Conservation (phyloP, 257 asterid genomes). For the Cinchona pubescens region DNA sequence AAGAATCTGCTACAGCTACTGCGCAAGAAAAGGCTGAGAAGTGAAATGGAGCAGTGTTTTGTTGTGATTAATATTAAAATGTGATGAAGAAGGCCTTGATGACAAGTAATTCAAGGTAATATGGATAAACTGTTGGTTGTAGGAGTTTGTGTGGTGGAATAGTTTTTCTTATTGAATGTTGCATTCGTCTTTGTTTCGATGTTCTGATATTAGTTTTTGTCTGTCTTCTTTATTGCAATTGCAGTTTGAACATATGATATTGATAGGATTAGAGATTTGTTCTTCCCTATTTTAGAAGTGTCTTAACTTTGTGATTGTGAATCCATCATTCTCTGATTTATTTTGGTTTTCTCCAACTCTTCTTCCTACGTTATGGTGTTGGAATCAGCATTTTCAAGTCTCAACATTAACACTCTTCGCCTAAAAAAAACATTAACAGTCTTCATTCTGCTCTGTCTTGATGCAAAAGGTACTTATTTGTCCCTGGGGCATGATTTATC, state of each 20-base stretch:
- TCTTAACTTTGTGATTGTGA: background rate
- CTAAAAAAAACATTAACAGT: no score
- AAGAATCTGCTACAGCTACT: background rate
- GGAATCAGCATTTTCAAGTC: no score
- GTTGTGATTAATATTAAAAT: background rate
- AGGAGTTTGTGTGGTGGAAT: background rate
- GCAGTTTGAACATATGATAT: background rate
- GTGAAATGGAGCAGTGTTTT: background rate
- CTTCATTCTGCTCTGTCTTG: no score
- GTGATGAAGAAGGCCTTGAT: background rate
- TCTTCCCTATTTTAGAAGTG: background rate
- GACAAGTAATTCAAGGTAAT: background rate
- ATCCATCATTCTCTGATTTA: background rate
- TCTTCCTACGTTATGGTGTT: no score
- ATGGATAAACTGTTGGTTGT: background rate
- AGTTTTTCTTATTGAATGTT: background rate
- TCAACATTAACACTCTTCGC: no score
- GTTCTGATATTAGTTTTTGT: background rate
- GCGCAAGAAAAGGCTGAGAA: background rate
- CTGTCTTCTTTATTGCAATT: background rate
- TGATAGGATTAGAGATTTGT: background rate
- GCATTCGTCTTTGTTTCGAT: background rate
- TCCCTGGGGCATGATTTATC: no score
- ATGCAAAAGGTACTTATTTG: no score
- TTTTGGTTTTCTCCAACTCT: no score